These are phyloP conservation scores for Globisporangium rhizosaccharum DNA, from an alignment of 352 stramenopile species.

Conservation along the genomic window DNA sequence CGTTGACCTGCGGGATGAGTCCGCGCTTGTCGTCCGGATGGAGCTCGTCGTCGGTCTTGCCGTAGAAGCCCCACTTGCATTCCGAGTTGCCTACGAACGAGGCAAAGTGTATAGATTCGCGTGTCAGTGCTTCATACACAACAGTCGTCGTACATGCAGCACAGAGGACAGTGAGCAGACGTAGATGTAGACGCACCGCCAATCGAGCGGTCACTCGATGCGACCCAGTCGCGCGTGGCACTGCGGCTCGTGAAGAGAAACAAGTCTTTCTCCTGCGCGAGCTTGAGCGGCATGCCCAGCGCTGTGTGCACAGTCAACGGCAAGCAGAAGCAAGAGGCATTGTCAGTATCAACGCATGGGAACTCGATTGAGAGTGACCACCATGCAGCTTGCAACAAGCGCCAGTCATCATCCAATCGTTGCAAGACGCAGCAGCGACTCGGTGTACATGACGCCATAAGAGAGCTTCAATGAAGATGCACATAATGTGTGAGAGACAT, in stretches of 20 bases:
- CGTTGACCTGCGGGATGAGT: conserved; percentile 38
- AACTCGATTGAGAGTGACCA: too few species aligned
- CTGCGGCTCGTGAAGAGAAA: conserved; percentile 67
- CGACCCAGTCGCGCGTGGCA: conserved; percentile 50
- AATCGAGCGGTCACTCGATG: conserved; percentile 74
- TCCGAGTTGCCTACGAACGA: conserved; percentile 45
- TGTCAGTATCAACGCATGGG: not conserved
- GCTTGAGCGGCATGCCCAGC: conserved; percentile 66
- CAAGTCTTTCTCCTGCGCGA: conserved; percentile 70
- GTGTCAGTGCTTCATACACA: not conserved
- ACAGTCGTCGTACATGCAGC: too few species aligned
- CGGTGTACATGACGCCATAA: not conserved
- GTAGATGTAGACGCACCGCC: conserved; percentile 33
- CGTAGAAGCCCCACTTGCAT: conserved; percentile 67
- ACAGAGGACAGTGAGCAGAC: too few species aligned
- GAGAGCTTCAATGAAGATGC: conserved; percentile 1
- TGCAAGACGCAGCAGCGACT: too few species aligned
- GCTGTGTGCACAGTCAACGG: conserved; percentile 21
- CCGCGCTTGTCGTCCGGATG: conserved; percentile 17
- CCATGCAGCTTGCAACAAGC: too few species aligned
- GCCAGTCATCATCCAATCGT: too few species aligned
- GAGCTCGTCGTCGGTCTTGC: conserved; percentile 14
- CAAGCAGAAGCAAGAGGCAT: not conserved
- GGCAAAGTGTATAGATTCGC: too few species aligned
- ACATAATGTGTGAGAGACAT: conserved; percentile 4